phyloP scores from a whole-genome alignment of 129 eudicot genomes.

The Chrysanthemum lavandulifolium region DNA sequence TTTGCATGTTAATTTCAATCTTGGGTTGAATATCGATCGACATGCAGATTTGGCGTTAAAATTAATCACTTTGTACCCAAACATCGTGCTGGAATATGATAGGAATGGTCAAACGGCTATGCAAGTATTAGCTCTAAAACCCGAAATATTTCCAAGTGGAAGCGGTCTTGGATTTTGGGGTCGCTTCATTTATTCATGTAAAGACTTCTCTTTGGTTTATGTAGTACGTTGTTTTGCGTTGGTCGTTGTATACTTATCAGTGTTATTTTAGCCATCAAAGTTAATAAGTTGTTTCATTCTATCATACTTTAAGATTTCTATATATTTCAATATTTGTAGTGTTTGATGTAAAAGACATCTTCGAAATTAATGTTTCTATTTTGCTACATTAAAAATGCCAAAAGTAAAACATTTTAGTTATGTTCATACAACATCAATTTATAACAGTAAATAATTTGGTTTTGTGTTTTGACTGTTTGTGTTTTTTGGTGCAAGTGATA shows the following conservation, averaged over 20 bases:
- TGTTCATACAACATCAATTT: too few species aligned
- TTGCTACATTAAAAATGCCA: too few species aligned
- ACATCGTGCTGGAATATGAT: slow-evolving; percentile 13
- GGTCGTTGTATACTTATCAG: too few species aligned
- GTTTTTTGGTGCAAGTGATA: slow-evolving; percentile 6
- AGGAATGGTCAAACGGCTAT: slow-evolving; percentile 1
- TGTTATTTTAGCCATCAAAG: too few species aligned
- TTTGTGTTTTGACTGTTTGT: background rate
- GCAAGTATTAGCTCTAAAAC: slow-evolving; percentile 20
- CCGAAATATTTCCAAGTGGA: slow-evolving; percentile 19
- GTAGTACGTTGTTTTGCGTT: too few species aligned
- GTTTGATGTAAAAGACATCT: too few species aligned
- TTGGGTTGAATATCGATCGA: background rate
- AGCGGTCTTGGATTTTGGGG: slow-evolving; percentile 26
- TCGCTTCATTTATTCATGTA: slow-evolving; percentile 15
- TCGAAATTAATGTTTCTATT: too few species aligned
- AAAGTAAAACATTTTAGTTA: too few species aligned
- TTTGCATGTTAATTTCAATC: too few species aligned
- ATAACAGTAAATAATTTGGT: background rate
- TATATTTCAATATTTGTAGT: too few species aligned
- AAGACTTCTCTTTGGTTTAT: background rate
- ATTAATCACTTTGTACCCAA: background rate
- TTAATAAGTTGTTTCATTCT: too few species aligned
- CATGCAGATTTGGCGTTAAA: slow-evolving; percentile 26
- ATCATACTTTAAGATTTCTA: too few species aligned